Percentiles rank a stretch among this genome's conserved stretches.
Conservation (phyloP, 1,284 basidiomycete species). For the Heterobasidion parviporum region DNA sequence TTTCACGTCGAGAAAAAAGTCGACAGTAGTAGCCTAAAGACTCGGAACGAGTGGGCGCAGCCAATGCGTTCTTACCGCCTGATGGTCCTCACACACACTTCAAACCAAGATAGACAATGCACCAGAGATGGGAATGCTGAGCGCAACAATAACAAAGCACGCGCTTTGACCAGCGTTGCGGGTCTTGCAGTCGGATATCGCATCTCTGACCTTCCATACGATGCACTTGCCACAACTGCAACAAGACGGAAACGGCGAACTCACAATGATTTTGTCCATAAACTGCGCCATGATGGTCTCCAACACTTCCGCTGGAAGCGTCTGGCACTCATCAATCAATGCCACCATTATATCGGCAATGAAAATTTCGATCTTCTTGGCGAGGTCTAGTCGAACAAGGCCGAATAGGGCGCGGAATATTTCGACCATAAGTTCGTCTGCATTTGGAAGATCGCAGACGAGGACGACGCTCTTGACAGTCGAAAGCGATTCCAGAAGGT, state of each 20-base stretch:
- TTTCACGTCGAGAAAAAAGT: too few relatives aligned
- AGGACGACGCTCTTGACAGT: slow-evolving; percentile 93
- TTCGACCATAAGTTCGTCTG: slow-evolving; percentile 79
- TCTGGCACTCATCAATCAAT: slow-evolving; percentile 79
- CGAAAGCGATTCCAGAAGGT: slow-evolving; percentile 86
- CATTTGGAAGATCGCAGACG: slow-evolving; percentile 82
- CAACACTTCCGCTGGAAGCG: slow-evolving; percentile 72
- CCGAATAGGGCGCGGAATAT: slow-evolving; percentile 82
- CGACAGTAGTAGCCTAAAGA: too few relatives aligned
- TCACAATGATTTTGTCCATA: slow-evolving; percentile 62
- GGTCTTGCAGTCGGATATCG: too few relatives aligned
- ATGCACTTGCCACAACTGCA: too few relatives aligned
- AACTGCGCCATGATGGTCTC: slow-evolving; percentile 85
- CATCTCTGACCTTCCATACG: too few relatives aligned
- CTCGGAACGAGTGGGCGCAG: too few relatives aligned
- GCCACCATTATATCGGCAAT: slow-evolving; percentile 86
- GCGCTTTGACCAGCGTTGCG: too few relatives aligned
- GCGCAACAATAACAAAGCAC: too few relatives aligned
- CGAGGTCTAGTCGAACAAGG: slow-evolving; percentile 73
- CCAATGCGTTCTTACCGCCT: too few relatives aligned
- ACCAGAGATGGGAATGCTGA: too few relatives aligned
- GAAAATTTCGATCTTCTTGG: slow-evolving; percentile 85
- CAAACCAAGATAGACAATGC: too few relatives aligned
- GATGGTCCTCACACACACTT: too few relatives aligned
- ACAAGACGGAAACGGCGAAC: slow-evolving; percentile 17